phyloP scores from a whole-genome alignment of 306 rosid genomes.

The Prunus mongolica region DNA sequence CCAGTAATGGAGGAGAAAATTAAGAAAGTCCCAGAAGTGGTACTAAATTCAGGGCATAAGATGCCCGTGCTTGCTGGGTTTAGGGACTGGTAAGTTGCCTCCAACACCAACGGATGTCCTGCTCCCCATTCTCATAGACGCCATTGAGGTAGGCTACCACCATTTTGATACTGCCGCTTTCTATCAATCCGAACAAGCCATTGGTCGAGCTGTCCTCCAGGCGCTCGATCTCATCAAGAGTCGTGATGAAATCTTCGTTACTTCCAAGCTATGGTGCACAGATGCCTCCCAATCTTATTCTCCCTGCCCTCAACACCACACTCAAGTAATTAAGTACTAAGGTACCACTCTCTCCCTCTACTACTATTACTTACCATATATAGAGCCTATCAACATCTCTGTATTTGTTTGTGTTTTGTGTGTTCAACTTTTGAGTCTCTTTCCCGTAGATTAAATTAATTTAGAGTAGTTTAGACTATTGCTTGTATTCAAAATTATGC shows the following conservation, averaged over 20 bases:
- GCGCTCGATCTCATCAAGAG: slow-evolving; percentile 36
- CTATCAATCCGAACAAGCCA: slow-evolving; percentile 37
- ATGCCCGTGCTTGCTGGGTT: slow-evolving; percentile 11
- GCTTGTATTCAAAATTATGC: no score
- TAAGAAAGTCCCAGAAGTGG: neutral
- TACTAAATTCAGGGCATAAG: slow-evolving; percentile 3
- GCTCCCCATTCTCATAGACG: slow-evolving; percentile 25
- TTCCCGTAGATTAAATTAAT: no score
- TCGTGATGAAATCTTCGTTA: slow-evolving; percentile 36
- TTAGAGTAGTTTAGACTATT: no score
- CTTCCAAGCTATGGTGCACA: slow-evolving; percentile 47
- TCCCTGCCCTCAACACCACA: slow-evolving; percentile 35
- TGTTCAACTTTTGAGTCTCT: no score
- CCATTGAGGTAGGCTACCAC: slow-evolving; percentile 43
- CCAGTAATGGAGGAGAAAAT: neutral
- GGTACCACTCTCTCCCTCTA: no score
- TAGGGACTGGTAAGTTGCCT: neutral
- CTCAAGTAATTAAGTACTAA: slow-evolving; percentile 11
- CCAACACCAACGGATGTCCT: neutral
- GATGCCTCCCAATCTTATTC: slow-evolving; percentile 35
- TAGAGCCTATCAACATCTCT: no score
- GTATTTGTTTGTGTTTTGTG: no score
- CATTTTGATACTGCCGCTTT: slow-evolving; percentile 55
- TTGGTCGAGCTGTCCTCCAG: slow-evolving; percentile 36
- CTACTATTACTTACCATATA: no score